Conservation (phyloP, 352 stramenopile species). For the Globisporangium yorkense region DNA sequence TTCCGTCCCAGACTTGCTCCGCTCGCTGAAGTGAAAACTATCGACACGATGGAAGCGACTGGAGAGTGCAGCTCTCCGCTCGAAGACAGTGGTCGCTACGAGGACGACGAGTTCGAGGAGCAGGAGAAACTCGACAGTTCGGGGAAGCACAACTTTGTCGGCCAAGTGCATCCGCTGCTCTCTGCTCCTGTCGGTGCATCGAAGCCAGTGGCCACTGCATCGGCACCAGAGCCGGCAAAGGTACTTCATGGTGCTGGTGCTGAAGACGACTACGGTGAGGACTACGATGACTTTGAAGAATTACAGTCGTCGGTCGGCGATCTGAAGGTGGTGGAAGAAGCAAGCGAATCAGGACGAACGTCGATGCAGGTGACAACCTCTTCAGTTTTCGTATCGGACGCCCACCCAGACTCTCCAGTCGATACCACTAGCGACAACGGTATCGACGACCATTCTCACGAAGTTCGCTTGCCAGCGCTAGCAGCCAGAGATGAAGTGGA, state of each 20-base stretch:
- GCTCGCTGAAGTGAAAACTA: too few relatives aligned
- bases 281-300: not conserved
- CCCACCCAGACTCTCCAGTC: not conserved
- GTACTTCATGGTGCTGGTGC: not conserved
- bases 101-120: constrained; percentile 8
- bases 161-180: constrained; percentile 1
- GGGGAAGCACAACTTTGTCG: not conserved
- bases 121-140: not conserved
- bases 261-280: not conserved
- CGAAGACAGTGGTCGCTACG: constrained; percentile 1
- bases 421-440: not conserved
- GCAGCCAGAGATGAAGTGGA: not conserved
- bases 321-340: not conserved
- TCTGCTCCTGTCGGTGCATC: not conserved
- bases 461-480: not conserved
- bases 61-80: not conserved
- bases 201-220: not conserved
- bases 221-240: not conserved
- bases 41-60: not conserved
- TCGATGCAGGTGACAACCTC: not conserved
- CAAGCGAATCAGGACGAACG: not conserved
- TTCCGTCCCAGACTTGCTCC: too few relatives aligned
- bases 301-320: not conserved
- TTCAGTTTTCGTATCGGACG: not conserved
- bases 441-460: not conserved